Percentiles rank a stretch among this genome's conserved stretches.
Evolutionary conservation across 331 rosid species (phyloP).

Genomic region (Pyracantha coccinea): DNA sequence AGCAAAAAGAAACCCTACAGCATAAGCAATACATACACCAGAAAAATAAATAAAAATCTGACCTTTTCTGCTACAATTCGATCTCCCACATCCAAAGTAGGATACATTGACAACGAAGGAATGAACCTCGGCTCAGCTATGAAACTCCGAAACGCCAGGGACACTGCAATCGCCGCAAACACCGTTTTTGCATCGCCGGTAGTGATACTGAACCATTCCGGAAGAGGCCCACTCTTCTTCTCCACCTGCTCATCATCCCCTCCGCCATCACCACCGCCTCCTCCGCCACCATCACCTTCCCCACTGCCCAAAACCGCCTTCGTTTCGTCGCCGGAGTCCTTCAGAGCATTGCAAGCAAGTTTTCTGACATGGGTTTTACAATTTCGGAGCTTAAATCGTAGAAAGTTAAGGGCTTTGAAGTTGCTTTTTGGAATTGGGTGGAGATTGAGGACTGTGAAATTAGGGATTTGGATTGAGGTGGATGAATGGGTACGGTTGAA

Average conservation of each 20-base stretch:
- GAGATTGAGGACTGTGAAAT: constrained; percentile 13
- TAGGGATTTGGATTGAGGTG: constrained; percentile 19
- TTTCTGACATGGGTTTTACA: constrained; percentile 21
- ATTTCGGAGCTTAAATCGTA: constrained; percentile 10
- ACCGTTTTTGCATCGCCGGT: constrained; percentile 84
- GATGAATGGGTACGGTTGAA: constrained; percentile 23
- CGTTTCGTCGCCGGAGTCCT: constrained; percentile 53
- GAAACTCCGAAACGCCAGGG: constrained; percentile 82
- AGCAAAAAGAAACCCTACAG: not conserved
- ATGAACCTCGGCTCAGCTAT: constrained; percentile 98
- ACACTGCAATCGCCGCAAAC: constrained; percentile 75
- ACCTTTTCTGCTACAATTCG: constrained; percentile 96
- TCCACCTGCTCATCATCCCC: constrained; percentile 43
- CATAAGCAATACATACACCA: not conserved
- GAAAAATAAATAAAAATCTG: not conserved
- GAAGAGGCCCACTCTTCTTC: constrained; percentile 50
- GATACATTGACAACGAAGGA: constrained; percentile 99
- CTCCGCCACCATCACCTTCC: constrained; percentile 40
- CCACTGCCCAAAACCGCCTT: constrained; percentile 35
- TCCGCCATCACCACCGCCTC: constrained; percentile 32
- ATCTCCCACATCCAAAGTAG: constrained; percentile 98
- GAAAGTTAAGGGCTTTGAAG: constrained; percentile 9
- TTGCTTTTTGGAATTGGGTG: constrained; percentile 9
- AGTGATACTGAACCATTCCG: constrained; percentile 72
- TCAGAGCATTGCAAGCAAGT: constrained; percentile 35